Conservation (phyloP, 2,329 filamentous ascomycete species). For the Penicillium sclerotiorum region DNA sequence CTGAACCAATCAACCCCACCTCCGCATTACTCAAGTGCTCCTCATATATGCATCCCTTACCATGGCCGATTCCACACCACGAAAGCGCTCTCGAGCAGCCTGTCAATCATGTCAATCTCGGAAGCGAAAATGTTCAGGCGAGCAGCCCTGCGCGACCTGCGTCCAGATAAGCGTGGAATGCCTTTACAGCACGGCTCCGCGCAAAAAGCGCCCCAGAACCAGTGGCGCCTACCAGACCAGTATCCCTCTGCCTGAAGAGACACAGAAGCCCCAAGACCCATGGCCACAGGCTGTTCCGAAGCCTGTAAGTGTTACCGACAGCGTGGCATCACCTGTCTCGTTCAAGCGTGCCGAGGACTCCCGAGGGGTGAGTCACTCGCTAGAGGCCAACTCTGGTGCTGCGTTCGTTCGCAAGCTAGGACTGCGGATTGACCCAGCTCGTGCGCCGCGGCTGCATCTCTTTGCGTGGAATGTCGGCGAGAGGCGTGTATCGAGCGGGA, state of each 20-base stretch:
- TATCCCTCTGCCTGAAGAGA: conserved; percentile 14
- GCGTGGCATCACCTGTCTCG: conserved; percentile 12
- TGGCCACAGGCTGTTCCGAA: conserved; percentile 3
- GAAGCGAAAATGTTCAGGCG: conserved; percentile 60
- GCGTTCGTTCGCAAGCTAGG: conserved; percentile 59
- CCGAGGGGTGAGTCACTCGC: conserved; percentile 32
- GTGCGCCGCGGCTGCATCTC: conserved; percentile 56
- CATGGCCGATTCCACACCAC: conserved; percentile 32
- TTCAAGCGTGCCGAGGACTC: conserved; percentile 3
- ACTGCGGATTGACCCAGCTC: conserved; percentile 56
- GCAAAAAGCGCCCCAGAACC: conserved; percentile 32
- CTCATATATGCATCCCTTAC: background rate
- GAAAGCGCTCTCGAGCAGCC: conserved; percentile 49
- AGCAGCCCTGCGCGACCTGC: conserved; percentile 57
- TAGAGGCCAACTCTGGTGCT: conserved; percentile 61
- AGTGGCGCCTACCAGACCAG: conserved; percentile 21
- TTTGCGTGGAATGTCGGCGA: conserved; percentile 59
- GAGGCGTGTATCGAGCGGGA: conserved; percentile 17
- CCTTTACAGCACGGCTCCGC: conserved; percentile 44
- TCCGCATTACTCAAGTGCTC: background rate
- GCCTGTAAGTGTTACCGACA: conserved; percentile 1
- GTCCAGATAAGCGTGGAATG: conserved; percentile 58
- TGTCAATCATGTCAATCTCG: conserved; percentile 58
- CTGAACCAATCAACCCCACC: background rate
- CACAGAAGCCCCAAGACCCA: conserved; percentile 11